Conservation (phyloP, 1,284 basidiomycete genomes). For the Rhodotorula sp. region DNA sequence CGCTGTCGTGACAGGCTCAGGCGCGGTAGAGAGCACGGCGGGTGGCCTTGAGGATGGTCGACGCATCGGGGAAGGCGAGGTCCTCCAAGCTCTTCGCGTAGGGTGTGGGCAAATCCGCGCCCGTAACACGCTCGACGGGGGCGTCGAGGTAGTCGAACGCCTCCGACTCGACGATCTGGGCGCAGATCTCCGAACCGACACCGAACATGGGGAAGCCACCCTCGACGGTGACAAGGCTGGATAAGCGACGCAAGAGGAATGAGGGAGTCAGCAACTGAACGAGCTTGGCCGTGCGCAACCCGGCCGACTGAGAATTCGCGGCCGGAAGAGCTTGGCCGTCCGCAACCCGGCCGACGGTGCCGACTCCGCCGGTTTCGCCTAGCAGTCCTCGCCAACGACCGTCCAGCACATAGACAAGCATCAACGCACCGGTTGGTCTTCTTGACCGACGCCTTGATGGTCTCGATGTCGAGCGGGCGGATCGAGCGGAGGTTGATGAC, state of each 20-base stretch:
- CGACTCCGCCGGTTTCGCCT: too few relatives aligned
- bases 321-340: too few relatives aligned
- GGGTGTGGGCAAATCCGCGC: slow-evolving; percentile 95
- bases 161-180: slow-evolving; percentile 65
- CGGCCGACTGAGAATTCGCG: too few relatives aligned
- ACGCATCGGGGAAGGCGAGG: slow-evolving; percentile 87
- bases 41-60: slow-evolving; percentile 61
- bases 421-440: slow-evolving; percentile 84
- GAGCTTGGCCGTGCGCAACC: too few relatives aligned
- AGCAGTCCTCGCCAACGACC: too few relatives aligned
- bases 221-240: slow-evolving; percentile 86
- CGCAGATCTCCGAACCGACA: slow-evolving; percentile 96
- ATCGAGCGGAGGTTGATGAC: slow-evolving; percentile 96
- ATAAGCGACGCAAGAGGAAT: background rate
- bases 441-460: slow-evolving; percentile 92
- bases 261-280: too few relatives aligned
- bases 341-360: too few relatives aligned
- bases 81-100: slow-evolving; percentile 86
- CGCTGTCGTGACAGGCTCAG: slow-evolving; percentile 3
- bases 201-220: slow-evolving; percentile 98
- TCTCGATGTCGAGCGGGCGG: slow-evolving; percentile 94
- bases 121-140: slow-evolving; percentile 94
- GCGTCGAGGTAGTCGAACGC: slow-evolving; percentile 93
- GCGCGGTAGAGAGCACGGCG: slow-evolving; percentile 35
- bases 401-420: too few relatives aligned